Conservation (phyloP, 208 protist species). For the Leishmania tropica region DNA sequence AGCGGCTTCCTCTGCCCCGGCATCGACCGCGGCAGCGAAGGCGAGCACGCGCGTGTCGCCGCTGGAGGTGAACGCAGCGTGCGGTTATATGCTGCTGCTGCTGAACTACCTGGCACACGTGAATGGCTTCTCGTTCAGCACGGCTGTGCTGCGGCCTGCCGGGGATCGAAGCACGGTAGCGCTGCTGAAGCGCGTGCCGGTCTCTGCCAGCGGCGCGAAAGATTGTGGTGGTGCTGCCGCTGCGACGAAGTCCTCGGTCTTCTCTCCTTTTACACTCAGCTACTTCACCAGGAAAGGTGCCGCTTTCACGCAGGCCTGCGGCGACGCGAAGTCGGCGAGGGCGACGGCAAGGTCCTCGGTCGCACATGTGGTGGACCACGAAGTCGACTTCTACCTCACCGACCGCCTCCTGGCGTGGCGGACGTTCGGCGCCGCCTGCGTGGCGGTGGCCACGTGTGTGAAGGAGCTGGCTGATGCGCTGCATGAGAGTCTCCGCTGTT, state of each 20-base stretch:
- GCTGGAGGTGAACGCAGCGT: slow-evolving; percentile 74
- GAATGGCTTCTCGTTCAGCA: slow-evolving; percentile 45
- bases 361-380: slow-evolving; percentile 6
- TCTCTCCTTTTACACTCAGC: slow-evolving; percentile 13
- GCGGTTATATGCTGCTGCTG: slow-evolving; percentile 60
- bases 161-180: slow-evolving; percentile 60
- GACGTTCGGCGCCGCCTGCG: slow-evolving; percentile 73
- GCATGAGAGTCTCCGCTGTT: slow-evolving; percentile 34
- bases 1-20: neutral
- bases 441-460: slow-evolving; percentile 60
- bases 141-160: slow-evolving; percentile 44
- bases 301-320: neutral
- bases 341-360: neutral
- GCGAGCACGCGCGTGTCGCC: slow-evolving; percentile 38
- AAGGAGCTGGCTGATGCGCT: slow-evolving; percentile 61
- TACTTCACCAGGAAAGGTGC: neutral
- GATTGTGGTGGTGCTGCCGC: neutral
- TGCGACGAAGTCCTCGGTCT: neutral
- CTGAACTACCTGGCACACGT: slow-evolving; percentile 45
- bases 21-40: slow-evolving; percentile 8
- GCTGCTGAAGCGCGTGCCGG: slow-evolving; percentile 26
- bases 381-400: slow-evolving; percentile 71
- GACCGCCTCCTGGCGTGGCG: slow-evolving; percentile 70
- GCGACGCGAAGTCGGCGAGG: neutral
- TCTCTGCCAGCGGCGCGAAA: neutral